Evolutionary conservation across 345 rosid genomes (phyloP).

Genomic region (Passiflora organensis): DNA sequence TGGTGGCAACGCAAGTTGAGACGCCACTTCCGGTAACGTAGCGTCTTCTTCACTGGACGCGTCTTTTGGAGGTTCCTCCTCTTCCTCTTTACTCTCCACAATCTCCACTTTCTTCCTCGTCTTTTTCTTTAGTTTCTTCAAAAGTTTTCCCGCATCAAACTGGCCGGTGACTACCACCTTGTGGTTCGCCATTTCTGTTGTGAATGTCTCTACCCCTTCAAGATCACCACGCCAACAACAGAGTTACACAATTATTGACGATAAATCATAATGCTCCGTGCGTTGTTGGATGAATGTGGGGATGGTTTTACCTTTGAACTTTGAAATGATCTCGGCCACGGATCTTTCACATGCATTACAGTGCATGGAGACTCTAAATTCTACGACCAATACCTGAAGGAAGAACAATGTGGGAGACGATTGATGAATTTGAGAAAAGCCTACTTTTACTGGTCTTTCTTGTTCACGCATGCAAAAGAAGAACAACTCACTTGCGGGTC

Average conservation of each 20-base stretch:
- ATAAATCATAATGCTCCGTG: too few relatives aligned
- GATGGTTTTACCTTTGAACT: constrained; percentile 39
- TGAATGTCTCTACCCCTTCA: constrained; percentile 65
- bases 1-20: background rate
- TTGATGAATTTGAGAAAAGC: background rate
- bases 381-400: constrained; percentile 40
- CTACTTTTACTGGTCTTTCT: too few relatives aligned
- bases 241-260: background rate
- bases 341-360: constrained; percentile 79
- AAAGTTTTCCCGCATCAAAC: constrained; percentile 48
- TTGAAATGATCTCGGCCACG: constrained; percentile 51
- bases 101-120: constrained; percentile 57
- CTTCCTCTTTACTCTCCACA: constrained; percentile 19
- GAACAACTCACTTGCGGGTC: constrained; percentile 29
- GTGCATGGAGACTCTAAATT: constrained; percentile 54
- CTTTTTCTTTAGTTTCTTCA: constrained; percentile 69
- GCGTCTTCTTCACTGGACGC: background rate
- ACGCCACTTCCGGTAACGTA: background rate
- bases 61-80: constrained; percentile 4
- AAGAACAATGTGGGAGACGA: background rate
- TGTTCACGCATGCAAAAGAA: background rate
- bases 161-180: constrained; percentile 50
- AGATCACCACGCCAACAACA: background rate
- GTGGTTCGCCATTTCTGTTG: constrained; percentile 61
- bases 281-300: too few relatives aligned